Evolutionary conservation across 306 rosid species (phyloP).

Genomic region (Aeschynomene evenia): DNA sequence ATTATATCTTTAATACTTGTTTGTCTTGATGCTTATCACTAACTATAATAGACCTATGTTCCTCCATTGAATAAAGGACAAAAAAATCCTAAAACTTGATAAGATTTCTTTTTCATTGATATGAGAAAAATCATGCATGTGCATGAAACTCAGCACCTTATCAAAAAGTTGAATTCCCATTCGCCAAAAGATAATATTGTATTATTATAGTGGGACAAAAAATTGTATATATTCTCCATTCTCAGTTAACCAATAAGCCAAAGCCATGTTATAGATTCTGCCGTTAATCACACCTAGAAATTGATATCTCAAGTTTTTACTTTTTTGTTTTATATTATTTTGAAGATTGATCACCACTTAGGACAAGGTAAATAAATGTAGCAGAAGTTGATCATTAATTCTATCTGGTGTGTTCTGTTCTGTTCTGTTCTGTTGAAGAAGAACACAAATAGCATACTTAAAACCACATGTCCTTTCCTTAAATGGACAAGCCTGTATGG

Average conservation of each 20-base stretch:
- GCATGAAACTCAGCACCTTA: slow-evolving; percentile 49
- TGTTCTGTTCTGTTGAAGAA: slow-evolving; percentile 32
- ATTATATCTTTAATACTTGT: background rate
- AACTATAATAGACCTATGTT: background rate
- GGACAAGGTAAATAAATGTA: slow-evolving; percentile 16
- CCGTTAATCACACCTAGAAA: slow-evolving; percentile 3
- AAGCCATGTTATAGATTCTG: slow-evolving; percentile 47
- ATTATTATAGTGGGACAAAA: slow-evolving; percentile 40
- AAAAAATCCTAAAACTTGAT: slow-evolving; percentile 18
- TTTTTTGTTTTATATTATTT: too few relatives aligned
- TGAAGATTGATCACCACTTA: slow-evolving; percentile 27
- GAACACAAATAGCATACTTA: background rate
- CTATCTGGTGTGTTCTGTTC: slow-evolving; percentile 34
- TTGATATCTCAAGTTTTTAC: background rate
- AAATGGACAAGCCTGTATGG: slow-evolving; percentile 30
- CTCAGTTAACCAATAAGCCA: slow-evolving; percentile 39
- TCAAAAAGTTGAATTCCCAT: slow-evolving; percentile 63
- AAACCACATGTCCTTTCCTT: slow-evolving; percentile 37
- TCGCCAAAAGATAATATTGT: slow-evolving; percentile 55
- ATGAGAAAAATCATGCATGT: slow-evolving; percentile 37
- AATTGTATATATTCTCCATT: slow-evolving; percentile 46
- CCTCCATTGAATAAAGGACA: slow-evolving; percentile 19
- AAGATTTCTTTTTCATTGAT: slow-evolving; percentile 27
- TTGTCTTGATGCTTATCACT: background rate
- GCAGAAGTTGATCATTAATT: slow-evolving; percentile 12